Evolutionary conservation across 2,329 filamentous ascomycete species (phyloP), one percentile per base, ranked within the genome.

Genomic region (Penicillium sp.): DNA sequence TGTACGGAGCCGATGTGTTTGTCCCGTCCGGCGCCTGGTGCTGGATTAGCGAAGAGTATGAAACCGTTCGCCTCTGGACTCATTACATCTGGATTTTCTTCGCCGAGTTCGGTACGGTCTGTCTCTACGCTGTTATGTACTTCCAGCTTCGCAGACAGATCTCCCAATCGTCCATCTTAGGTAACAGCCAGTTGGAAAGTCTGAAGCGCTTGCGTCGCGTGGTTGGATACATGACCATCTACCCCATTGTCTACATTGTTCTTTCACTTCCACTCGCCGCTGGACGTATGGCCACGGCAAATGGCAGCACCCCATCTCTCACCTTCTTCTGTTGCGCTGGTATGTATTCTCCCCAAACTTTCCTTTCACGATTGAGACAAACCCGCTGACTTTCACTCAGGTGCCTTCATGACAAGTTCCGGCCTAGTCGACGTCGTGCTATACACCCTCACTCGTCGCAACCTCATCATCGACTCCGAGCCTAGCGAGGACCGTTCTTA

Each of bases 181-280:
- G 70, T 47, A 70, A 64, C 62, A 71, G 62, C 47, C 73, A 75
- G 52, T 67, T 65, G 22, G 70, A 76, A 39, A 74, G 73, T 59
- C 63, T 77, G 16, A 69, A 69, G 55, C 75, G 73, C 11, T 63
- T 78, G 8, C 72, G 71, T n/a, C 75, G 77, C 21, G 77, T 78
- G 1, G 74, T 77, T 49, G 72, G 74, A 39, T 79, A 78, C 70
- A 79, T 79, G 77, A 73, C 78, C 46, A 76, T 79, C 56, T 79
- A 79, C 54, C 77, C 77, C 1, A 67, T 81, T 13, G 76, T 74
- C 11, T 90, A 90, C 67, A 83, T 83, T 4, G 73, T 87, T 13
- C 62, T 85, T 41, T 89, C 88, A 55, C 79, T 91, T 26, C 88
- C 88, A 1, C 78, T 84, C 8, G 86, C 85, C 2, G 77, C 75